phyloP scores from a whole-genome alignment of 1,284 basidiomycete species.

The Xanthoconium separans region DNA sequence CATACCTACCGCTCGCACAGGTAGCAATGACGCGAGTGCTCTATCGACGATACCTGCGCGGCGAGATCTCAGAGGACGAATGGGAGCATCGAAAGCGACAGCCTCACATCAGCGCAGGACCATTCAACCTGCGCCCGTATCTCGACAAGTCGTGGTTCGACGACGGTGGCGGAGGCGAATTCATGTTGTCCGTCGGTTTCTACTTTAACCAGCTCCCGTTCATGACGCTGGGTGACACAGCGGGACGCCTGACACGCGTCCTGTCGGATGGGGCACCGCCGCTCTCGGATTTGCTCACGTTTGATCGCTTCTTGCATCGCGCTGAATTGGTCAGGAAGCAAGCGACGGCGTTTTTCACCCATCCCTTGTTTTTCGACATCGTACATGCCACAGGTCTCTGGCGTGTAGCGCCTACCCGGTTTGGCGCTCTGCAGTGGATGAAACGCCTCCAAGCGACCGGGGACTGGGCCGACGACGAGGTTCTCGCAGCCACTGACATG shows the following conservation, averaged over 20 bases:
- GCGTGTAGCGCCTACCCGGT: constrained; percentile 28
- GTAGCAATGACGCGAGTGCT: constrained; percentile 55
- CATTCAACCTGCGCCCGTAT: constrained; percentile 52
- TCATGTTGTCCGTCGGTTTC: constrained; percentile 45
- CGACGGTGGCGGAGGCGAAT: constrained; percentile 44
- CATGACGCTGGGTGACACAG: constrained; percentile 43
- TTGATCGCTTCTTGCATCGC: constrained; percentile 46
- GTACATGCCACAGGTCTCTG: constrained; percentile 27
- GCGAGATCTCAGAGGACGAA: constrained; percentile 47
- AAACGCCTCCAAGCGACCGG: not conserved
- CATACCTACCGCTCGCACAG: constrained; percentile 47
- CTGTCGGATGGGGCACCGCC: constrained; percentile 40
- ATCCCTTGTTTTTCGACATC: constrained; percentile 53
- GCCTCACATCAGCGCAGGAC: constrained; percentile 45
- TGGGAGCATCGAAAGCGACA: constrained; percentile 50
- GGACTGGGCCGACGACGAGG: not conserved
- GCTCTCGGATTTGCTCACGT: constrained; percentile 42
- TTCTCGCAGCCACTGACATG: constrained; percentile 6
- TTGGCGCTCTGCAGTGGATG: constrained; percentile 17
- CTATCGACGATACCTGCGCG: constrained; percentile 45
- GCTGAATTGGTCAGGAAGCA: constrained; percentile 40
- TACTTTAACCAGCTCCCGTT: constrained; percentile 47
- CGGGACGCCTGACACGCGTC: not conserved
- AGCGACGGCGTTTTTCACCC: constrained; percentile 29
- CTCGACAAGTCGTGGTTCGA: constrained; percentile 49